Percentiles rank a stretch among this genome's conserved stretches.
Conservation (phyloP, 306 rosid genomes). For the Quercus cerris region DNA sequence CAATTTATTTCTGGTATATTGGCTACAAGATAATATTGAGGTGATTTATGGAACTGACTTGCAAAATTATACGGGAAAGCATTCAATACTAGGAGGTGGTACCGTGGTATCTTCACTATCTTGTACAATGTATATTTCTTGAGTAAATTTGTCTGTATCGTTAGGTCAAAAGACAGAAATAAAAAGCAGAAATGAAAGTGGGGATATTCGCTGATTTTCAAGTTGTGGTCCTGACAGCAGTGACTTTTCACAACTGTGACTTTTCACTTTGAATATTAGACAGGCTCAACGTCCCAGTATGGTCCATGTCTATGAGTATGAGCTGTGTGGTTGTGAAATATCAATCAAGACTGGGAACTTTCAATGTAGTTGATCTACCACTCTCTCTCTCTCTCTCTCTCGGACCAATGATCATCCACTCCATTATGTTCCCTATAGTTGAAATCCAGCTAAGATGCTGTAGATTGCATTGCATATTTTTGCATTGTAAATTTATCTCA, state of each 20-base stretch:
- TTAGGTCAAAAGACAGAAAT: conserved; percentile 32
- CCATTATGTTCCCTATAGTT: neutral
- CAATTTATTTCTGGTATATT: neutral
- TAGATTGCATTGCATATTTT: neutral
- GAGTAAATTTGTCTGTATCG: neutral
- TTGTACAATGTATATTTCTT: neutral
- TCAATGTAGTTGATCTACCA: neutral
- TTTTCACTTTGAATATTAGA: conserved; percentile 10
- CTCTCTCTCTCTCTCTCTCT: too few species aligned
- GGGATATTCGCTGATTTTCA: conserved; percentile 22
- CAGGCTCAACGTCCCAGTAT: neutral
- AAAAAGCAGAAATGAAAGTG: conserved; percentile 17
- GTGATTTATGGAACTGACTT: neutral
- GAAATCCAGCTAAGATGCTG: neutral
- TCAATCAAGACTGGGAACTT: neutral
- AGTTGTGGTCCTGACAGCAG: conserved; percentile 18
- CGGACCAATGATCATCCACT: neutral
- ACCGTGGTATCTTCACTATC: too few species aligned
- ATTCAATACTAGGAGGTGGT: neutral
- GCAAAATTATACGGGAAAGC: neutral
- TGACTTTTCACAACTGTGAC: conserved; percentile 3
- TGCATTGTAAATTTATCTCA: neutral
- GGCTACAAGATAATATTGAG: neutral
- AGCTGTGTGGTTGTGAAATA: conserved; percentile 1
- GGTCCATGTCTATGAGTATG: conserved; percentile 9